Base-by-base conservation (phyloP, 176 grass and related monocot species). In the Ensete glaucum region DNA sequence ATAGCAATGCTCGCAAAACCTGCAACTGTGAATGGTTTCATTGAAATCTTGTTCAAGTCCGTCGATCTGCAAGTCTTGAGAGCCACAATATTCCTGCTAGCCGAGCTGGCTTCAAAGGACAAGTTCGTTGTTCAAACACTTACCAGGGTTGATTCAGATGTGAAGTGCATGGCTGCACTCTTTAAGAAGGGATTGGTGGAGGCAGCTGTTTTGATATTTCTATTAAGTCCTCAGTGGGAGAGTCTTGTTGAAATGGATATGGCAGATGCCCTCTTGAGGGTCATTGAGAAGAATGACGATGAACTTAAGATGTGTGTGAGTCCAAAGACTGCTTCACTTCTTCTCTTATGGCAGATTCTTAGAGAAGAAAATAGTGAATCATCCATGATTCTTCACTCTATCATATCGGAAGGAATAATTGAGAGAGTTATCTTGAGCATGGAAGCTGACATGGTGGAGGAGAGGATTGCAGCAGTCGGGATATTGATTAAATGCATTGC, bases 31-130 rank as follows among this genome's bases (percentile, higher is more conserved):
- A 85, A 92, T 70, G 85, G 89, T 49, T 92, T 92, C 52, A 71
- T 92, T 56, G 89, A 92, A 79, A 77, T 92, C 50, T 79, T 92
- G 50, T 88, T 92, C 83, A 88, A 88, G 75, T 92, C 89, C 11
- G 83, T 91, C 5, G 72, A 48, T 59, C 75, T 66, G 3, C 71
- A 85, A 48, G 85, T 91, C 9, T 81, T 88, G 19, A 81, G 70
- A 29, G 60, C 76, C 11, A 64, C 81, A 48, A 76, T 88, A 11
- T 92, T 85, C 83, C 85, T 92, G 71, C 85, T 92, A 11, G 10
- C 81, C 50, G 85, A 92, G 81, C 81, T 92, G 2, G 75, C 81
- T 0, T 81, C 74, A 51, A 81, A 73, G 19, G 85, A 88, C 67
- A 81, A 67, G 51, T 54, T 73, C 73, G 89, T 91, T 67, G 78